Evolutionary conservation across 2,329 filamentous ascomycete species (phyloP), one percentile per base, ranked within the genome.

Genomic region (Didymella pomorum): DNA sequence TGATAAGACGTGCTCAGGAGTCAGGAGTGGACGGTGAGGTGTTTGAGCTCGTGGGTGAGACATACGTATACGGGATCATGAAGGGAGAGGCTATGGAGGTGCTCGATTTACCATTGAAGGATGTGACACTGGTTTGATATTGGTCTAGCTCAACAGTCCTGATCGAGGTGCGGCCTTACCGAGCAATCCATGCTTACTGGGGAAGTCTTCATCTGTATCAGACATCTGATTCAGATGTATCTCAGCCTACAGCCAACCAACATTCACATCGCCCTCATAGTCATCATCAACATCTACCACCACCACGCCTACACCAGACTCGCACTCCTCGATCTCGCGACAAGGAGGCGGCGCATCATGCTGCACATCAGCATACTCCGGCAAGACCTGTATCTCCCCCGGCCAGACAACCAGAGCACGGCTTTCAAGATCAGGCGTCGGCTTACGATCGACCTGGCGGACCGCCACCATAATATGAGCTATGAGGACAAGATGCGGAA

Each of bases 1-100:
- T 39, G 5, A 3, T 39, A 2, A 16, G 46, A 10, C 18, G 16
- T n/a, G 46, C 14, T 39, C 23, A 2, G 5, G 35, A 26, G 21
- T 2, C 4, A 2, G 12, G 12, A 20, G 41, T 0, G 21, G 8
- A 7, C 18, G 9, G 2, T 8, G 16, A 23, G 16, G 46, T 23
- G 8, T 63, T 63, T 37, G 61, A 67, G 47, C 45, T 71, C 6
- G 14, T 71, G 25, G 68, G 68, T 20, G 68, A 70, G 31, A 48
- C 58, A 10, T 70, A 71, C 48, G 66, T 69, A 14, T 67, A 72
- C 42, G 66, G 67, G 0, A 54, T 70, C 12, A 71, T 67, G 65
- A 47, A 66, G 21, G 66, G 68, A 0, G 65, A 71, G 33, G 61
- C 58, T 7, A 41, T 65, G 54, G 39, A 21, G 8, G 46, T 54